Evolutionary conservation across 1,284 basidiomycete species (phyloP).

Genomic region (Boletellus sp.): DNA sequence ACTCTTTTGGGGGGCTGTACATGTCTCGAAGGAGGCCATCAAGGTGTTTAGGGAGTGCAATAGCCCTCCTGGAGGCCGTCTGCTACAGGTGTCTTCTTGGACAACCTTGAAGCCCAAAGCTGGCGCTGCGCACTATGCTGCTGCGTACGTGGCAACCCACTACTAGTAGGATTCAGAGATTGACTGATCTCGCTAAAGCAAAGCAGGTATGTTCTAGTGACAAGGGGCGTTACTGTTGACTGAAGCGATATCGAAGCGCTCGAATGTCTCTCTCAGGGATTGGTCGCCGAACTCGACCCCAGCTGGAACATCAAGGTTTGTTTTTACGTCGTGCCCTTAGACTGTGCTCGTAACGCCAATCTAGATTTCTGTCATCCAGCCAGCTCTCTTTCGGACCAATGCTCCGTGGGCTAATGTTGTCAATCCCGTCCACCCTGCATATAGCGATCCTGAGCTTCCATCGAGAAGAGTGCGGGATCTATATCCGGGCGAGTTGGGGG

Average conservation of each 20-base stretch:
- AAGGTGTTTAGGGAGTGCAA: slow-evolving; percentile 38
- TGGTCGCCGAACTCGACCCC: slow-evolving; percentile 26
- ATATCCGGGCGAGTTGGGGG: slow-evolving; percentile 9
- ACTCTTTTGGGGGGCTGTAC: slow-evolving; percentile 37
- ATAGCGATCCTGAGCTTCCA: slow-evolving; percentile 16
- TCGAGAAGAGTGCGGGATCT: slow-evolving; percentile 14
- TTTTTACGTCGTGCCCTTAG: neutral
- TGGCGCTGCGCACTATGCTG: slow-evolving; percentile 26
- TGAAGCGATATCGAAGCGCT: slow-evolving; percentile 15
- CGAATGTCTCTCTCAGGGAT: slow-evolving; percentile 28
- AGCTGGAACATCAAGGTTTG: slow-evolving; percentile 29
- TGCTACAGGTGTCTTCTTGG: slow-evolving; percentile 27
- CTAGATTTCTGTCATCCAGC: slow-evolving; percentile 29
- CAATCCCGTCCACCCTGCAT: slow-evolving; percentile 22
- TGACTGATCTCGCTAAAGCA: slow-evolving; percentile 14
- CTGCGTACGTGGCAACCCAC: slow-evolving; percentile 22
- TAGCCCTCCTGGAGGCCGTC: slow-evolving; percentile 30
- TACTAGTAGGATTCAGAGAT: neutral
- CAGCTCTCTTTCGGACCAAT: slow-evolving; percentile 26
- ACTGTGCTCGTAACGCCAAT: neutral
- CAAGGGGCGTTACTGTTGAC: slow-evolving; percentile 4
- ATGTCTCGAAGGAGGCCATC: slow-evolving; percentile 34
- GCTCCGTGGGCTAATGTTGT: slow-evolving; percentile 2
- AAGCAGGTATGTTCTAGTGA: slow-evolving; percentile 20
- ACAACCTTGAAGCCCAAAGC: slow-evolving; percentile 11